Conservation (phyloP, 345 rosid species). For the Cardamine occulta region DNA sequence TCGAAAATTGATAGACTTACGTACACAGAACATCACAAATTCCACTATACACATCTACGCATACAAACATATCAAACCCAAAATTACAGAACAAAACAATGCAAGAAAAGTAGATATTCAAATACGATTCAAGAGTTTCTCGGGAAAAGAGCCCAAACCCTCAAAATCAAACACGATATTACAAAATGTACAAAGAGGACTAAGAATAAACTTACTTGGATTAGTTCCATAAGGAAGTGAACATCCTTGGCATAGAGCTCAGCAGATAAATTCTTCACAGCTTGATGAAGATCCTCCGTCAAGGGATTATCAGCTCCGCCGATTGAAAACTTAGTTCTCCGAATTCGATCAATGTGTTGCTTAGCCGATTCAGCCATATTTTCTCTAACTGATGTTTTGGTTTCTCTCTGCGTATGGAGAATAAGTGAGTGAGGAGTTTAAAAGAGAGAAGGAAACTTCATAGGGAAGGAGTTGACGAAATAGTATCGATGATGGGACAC, state of each 20-base stretch:
- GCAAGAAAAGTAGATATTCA: neutral
- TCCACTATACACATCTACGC: neutral
- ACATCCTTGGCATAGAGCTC: conserved; percentile 74
- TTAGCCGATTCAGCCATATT: conserved; percentile 37
- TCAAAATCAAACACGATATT: neutral
- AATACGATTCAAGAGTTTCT: neutral
- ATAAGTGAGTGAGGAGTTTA: neutral
- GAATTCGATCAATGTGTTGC: conserved; percentile 56
- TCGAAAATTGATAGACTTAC: neutral
- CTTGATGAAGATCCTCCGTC: conserved; percentile 62
- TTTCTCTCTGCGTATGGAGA: conserved; percentile 2
- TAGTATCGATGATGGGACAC: neutral
- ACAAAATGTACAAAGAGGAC: neutral
- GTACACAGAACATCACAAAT: neutral
- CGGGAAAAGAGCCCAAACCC: conserved; percentile 13
- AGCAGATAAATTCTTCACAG: conserved; percentile 65
- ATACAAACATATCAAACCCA: neutral
- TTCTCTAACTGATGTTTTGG: neutral
- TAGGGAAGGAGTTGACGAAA: neutral
- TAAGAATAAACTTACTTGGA: conserved; percentile 49
- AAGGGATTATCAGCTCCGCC: conserved; percentile 59
- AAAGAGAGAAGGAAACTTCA: conserved; percentile 32
- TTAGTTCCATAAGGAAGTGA: conserved; percentile 77
- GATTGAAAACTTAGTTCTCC: conserved; percentile 57
- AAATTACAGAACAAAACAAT: neutral